Percentiles rank a stretch among this genome's conserved stretches.
Evolutionary conservation across 768 basidiomycete species (phyloP).

Genomic region (Hemileccinum impolitum): DNA sequence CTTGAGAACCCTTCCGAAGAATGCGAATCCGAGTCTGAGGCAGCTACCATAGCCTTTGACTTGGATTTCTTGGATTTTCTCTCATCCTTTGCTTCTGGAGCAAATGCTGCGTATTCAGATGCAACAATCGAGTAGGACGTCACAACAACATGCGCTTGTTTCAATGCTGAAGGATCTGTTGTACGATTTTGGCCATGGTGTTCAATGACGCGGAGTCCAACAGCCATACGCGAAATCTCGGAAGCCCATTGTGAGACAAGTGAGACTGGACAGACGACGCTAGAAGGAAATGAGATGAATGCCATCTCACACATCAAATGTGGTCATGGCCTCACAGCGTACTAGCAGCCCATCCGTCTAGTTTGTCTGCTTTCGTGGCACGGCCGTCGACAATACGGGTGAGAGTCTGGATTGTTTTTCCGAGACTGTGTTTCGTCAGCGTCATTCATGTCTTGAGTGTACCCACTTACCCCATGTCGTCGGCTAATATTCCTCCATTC

Average conservation of each 20-base stretch:
- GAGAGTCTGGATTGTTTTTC: slow-evolving; percentile 91
- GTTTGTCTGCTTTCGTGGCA: slow-evolving; percentile 63
- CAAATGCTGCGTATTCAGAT: slow-evolving; percentile 66
- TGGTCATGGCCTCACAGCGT: slow-evolving; percentile 54
- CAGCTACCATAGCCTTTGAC: slow-evolving; percentile 27
- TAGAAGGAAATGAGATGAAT: slow-evolving; percentile 27
- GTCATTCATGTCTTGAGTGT: background rate
- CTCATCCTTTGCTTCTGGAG: slow-evolving; percentile 52
- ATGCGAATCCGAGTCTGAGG: slow-evolving; percentile 31
- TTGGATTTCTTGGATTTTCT: slow-evolving; percentile 44
- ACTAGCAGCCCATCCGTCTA: slow-evolving; percentile 65
- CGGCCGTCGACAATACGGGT: slow-evolving; percentile 83
- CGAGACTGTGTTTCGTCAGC: slow-evolving; percentile 47
- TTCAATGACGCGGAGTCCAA: slow-evolving; percentile 63
- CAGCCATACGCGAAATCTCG: slow-evolving; percentile 74
- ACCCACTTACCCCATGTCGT: slow-evolving; percentile 74
- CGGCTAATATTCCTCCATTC: slow-evolving; percentile 85
- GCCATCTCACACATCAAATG: background rate
- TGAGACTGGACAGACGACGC: slow-evolving; percentile 84
- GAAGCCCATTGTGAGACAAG: slow-evolving; percentile 89
- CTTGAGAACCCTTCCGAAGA: slow-evolving; percentile 41
- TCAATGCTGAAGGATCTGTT: slow-evolving; percentile 54
- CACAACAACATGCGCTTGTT: slow-evolving; percentile 66
- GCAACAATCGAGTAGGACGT: slow-evolving; percentile 86
- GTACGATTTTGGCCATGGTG: slow-evolving; percentile 82